Evolutionary conservation across 257 asterid genomes (phyloP).

Genomic region (Rehmannia glutinosa): DNA sequence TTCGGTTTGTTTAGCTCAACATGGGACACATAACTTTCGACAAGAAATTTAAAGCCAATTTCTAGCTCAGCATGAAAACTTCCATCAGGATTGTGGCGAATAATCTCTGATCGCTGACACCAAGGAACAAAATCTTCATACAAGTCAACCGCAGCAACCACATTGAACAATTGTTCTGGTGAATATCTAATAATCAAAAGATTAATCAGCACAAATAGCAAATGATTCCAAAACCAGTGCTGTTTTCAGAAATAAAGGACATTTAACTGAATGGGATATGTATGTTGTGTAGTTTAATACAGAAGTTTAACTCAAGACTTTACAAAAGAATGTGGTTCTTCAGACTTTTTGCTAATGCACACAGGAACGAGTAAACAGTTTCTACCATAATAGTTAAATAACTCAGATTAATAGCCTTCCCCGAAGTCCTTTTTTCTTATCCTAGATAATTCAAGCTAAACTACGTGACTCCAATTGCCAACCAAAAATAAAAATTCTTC

Average conservation of each 20-base stretch:
- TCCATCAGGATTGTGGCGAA: slow-evolving; percentile 70
- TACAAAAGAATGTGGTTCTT: neutral
- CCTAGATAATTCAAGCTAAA: too few species aligned
- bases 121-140: slow-evolving; percentile 95
- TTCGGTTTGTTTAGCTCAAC: slow-evolving; percentile 69
- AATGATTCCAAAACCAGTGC: neutral
- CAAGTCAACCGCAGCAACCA: slow-evolving; percentile 97
- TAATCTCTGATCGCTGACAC: slow-evolving; percentile 88
- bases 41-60: slow-evolving; percentile 87
- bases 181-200: slow-evolving; percentile 58
- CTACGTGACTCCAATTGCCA: neutral
- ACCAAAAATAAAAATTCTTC: neutral
- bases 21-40: slow-evolving; percentile 88
- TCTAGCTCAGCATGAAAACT: slow-evolving; percentile 88
- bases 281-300: neutral
- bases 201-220: neutral
- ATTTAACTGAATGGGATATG: neutral
- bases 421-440: too few species aligned
- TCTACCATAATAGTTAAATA: too few species aligned
- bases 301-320: neutral
- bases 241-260: neutral
- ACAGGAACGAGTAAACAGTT: too few species aligned
- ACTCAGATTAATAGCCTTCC: neutral
- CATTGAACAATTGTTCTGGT: slow-evolving; percentile 91
- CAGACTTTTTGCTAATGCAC: too few species aligned